Conservation (phyloP, 2,329 filamentous ascomycete genomes). For the Orbilia ellipsospora region DNA sequence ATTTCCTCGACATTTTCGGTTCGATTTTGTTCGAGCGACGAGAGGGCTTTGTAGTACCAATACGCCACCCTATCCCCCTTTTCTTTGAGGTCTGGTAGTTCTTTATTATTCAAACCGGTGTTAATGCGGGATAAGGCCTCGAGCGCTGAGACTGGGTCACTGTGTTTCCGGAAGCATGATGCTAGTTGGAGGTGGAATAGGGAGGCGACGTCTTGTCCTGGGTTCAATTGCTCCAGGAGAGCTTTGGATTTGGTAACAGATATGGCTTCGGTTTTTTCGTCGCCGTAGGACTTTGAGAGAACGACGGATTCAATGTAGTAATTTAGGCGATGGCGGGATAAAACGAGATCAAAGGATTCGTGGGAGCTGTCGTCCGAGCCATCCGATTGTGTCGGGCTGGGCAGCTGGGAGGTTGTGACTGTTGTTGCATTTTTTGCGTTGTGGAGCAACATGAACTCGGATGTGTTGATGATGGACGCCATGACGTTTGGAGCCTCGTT, state of each 20-base stretch:
- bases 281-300: constrained; percentile 17
- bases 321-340: constrained; percentile 15
- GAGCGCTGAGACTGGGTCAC: not conserved
- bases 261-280: constrained; percentile 1
- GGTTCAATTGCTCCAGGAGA: constrained; percentile 21
- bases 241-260: constrained; percentile 6
- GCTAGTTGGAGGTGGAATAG: constrained; percentile 7
- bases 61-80: constrained; percentile 13
- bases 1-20: constrained; percentile 12
- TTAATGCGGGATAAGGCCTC: not conserved
- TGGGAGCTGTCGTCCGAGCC: constrained; percentile 12
- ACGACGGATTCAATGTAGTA: constrained; percentile 31
- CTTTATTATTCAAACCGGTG: constrained; percentile 5
- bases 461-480: constrained; percentile 42
- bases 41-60: constrained; percentile 34
- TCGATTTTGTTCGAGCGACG: constrained; percentile 5
- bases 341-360: constrained; percentile 24
- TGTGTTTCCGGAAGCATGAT: constrained; percentile 20
- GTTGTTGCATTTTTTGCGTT: constrained; percentile 50
- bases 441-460: constrained; percentile 40
- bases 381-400: constrained; percentile 24
- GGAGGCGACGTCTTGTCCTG: constrained; percentile 11
- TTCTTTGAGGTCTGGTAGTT: constrained; percentile 6
- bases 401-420: constrained; percentile 16
- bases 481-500: constrained; percentile 16